Evolutionary conservation across 441 rosid genomes (phyloP).

Genomic region (Euphorbia celastroides): DNA sequence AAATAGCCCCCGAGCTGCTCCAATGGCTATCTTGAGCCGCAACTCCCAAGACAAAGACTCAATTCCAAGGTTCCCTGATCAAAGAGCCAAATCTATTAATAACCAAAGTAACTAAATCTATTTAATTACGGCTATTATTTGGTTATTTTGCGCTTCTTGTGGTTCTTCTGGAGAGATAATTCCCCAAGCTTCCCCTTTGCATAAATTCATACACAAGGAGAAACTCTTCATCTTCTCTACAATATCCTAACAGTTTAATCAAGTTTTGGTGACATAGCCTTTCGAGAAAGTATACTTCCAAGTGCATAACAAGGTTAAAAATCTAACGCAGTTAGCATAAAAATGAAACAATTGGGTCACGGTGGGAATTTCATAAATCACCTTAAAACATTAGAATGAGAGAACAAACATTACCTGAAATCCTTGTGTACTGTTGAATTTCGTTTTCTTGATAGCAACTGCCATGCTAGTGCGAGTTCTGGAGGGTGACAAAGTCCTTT

Average conservation of each 20-base stretch:
- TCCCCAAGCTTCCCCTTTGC: too few relatives aligned
- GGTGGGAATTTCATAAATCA: too few relatives aligned
- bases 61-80: slow-evolving; percentile 30
- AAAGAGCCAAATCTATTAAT: neutral
- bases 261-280: slow-evolving; percentile 73
- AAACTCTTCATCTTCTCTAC: slow-evolving; percentile 58
- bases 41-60: slow-evolving; percentile 68
- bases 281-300: slow-evolving; percentile 71
- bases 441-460: slow-evolving; percentile 80
- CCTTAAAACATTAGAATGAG: too few relatives aligned
- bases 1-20: slow-evolving; percentile 79
- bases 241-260: slow-evolving; percentile 67
- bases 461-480: slow-evolving; percentile 44
- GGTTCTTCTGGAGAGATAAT: slow-evolving; percentile 63
- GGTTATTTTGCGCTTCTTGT: neutral
- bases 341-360: neutral
- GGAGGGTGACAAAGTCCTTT: slow-evolving; percentile 42
- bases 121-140: neutral
- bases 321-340: too few relatives aligned
- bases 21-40: too few relatives aligned
- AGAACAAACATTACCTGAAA: neutral
- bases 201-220: too few relatives aligned
- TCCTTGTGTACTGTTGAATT: neutral
- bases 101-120: neutral
- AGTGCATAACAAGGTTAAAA: slow-evolving; percentile 33